phyloP scores from a whole-genome alignment of 2,329 filamentous ascomycete genomes.

The Aspergillus sp. region DNA sequence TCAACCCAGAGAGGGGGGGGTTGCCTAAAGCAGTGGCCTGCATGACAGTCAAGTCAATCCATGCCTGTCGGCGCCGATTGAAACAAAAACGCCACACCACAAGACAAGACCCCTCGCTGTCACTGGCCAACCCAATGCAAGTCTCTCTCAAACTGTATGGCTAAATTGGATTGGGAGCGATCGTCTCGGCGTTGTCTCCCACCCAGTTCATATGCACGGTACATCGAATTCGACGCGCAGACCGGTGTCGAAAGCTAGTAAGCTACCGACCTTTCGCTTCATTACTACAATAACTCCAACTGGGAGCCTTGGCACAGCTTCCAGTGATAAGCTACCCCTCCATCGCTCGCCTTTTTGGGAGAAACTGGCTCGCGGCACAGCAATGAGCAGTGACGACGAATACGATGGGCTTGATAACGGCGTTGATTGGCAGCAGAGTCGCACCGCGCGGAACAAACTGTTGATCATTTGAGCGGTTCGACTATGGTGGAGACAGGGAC shows the following conservation, averaged over 20 bases:
- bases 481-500: background rate
- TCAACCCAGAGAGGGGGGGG: background rate
- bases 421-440: slow-evolving; percentile 7
- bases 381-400: background rate
- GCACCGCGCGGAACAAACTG: slow-evolving; percentile 1
- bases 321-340: background rate
- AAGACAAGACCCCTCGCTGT: background rate
- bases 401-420: background rate
- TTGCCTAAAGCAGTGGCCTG: slow-evolving; percentile 11
- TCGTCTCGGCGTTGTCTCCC: background rate
- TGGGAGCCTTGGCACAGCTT: too few relatives aligned
- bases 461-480: slow-evolving; percentile 5
- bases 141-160: background rate
- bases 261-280: too few relatives aligned
- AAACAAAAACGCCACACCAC: background rate
- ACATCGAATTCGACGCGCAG: background rate
- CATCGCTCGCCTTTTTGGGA: background rate
- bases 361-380: background rate
- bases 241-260: too few relatives aligned
- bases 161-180: background rate
- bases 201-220: background rate
- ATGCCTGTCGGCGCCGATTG: background rate
- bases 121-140: background rate
- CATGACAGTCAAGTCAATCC: slow-evolving; percentile 7
- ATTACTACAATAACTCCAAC: too few relatives aligned